A percentile compares a stretch with the other conserved stretches of the same genome.
Conservation (phyloP, 306 rosid genomes). For the Prunus campanulata region DNA sequence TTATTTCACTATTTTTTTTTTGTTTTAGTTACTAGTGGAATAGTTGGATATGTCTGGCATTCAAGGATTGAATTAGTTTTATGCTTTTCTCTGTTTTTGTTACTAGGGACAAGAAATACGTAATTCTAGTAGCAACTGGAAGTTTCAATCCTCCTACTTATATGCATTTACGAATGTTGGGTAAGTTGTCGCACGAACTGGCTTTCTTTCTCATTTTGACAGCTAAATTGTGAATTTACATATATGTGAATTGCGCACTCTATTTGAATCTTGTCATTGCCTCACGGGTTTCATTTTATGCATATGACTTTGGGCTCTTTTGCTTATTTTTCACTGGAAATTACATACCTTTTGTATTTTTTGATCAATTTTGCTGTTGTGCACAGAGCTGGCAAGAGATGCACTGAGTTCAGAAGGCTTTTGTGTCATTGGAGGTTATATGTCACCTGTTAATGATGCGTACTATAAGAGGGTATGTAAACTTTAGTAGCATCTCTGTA, state of each 20-base stretch:
- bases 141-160: constrained; percentile 96
- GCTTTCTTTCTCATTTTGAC: neutral
- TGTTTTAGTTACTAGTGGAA: neutral
- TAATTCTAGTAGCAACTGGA: constrained; percentile 70
- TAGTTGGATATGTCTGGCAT: neutral
- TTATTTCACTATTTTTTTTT: neutral
- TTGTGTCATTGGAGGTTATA: constrained; percentile 80
- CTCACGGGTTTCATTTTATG: neutral
- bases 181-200: constrained; percentile 36
- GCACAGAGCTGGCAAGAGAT: constrained; percentile 85
- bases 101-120: constrained; percentile 53
- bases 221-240: neutral
- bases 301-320: neutral
- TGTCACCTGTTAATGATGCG: constrained; percentile 94
- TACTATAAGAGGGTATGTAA: constrained; percentile 75
- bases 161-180: constrained; percentile 91
- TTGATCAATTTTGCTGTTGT: constrained; percentile 9
- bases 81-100: neutral
- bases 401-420: constrained; percentile 62
- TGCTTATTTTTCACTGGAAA: neutral
- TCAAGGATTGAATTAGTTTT: too few species aligned
- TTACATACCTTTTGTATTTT: neutral
- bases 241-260: neutral
- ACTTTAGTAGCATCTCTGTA: neutral
- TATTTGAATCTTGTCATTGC: neutral